Conservation (phyloP, 2,329 filamentous ascomycete genomes). For the Corynespora cassiicola region DNA sequence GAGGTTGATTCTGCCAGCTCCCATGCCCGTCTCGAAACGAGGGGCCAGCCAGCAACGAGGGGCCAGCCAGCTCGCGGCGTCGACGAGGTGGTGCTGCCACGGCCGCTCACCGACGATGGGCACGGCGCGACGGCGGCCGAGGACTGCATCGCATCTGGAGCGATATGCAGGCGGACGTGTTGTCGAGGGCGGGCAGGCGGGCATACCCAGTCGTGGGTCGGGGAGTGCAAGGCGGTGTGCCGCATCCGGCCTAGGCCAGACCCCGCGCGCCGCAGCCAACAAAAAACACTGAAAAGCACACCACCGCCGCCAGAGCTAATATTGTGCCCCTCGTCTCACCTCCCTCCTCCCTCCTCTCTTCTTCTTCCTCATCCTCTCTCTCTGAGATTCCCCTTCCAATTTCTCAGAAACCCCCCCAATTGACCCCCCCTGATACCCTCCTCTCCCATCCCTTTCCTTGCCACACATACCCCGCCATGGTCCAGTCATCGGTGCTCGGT, state of each 20-base stretch:
- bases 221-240: slow-evolving; percentile 10
- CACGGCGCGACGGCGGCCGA: no score
- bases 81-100: no score
- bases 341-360: slow-evolving; percentile 12
- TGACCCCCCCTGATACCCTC: slow-evolving; percentile 5
- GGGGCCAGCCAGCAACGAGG: no score
- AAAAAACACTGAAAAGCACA: slow-evolving; percentile 45
- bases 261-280: slow-evolving; percentile 32
- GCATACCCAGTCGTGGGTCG: no score
- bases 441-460: slow-evolving; percentile 13
- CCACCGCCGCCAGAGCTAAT: slow-evolving; percentile 30
- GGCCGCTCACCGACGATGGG: no score
- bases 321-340: slow-evolving; percentile 13
- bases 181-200: no score
- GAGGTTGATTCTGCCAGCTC: no score
- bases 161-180: no score
- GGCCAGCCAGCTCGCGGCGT: no score
- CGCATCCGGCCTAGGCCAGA: slow-evolving; percentile 13
- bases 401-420: slow-evolving; percentile 1
- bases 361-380: slow-evolving; percentile 1
- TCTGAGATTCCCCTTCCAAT: slow-evolving; percentile 4
- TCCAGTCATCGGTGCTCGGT: slow-evolving; percentile 79
- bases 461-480: slow-evolving; percentile 47
- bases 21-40: no score
- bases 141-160: no score